Evolutionary conservation across 257 asterid genomes (phyloP), one percentile per base, ranked within the genome.

Genomic region (Solanum chiquidenum): DNA sequence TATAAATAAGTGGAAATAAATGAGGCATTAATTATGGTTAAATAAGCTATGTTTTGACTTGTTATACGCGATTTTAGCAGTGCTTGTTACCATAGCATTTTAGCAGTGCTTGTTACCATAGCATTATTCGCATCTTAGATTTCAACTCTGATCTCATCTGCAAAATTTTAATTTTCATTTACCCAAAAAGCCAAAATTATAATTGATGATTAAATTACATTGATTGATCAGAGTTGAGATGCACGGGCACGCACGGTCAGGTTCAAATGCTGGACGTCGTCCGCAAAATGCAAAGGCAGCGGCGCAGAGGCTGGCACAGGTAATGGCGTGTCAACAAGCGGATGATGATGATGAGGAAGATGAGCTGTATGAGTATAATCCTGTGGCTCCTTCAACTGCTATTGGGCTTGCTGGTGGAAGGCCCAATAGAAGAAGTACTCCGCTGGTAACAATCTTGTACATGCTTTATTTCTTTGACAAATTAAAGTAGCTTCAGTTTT

Each of bases 241-340:
- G 64, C 64, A 55, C 64, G 85, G 85, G 10, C 69, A 80, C 44
- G 40, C 95, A 6, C 92, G 96, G 58, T 91, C 98, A 9, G 37
- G 93, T 11, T 88, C 93, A 82, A 77, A 87, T 87, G 79, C 92
- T 0, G 69, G 69, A 90, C 93, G 89, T 91, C 93, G 91, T 72
- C 95, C 98, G 12, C 97, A 92, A 84, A 91, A 92, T 86, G 90
- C 98, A 23, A 96, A 95, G 92, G 98, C 94, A 80, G 99, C 99
- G 20, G 99, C 99, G 76, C 98, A 93, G 85, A 93, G 93, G 94
- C 96, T 97, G 66, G 99, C 98, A 62, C 92, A 88, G 90, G 96
- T 94, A 40, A 97, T 97, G 99, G 94, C 99, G 58, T 86, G 90
- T 88, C 98, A 95, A 86, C 88, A 92, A 31, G 90, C 93, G 14